These are phyloP conservation scores for Cystoderma amianthinum DNA, from an alignment of 768 basidiomycete species.

Conservation along the genomic window DNA sequence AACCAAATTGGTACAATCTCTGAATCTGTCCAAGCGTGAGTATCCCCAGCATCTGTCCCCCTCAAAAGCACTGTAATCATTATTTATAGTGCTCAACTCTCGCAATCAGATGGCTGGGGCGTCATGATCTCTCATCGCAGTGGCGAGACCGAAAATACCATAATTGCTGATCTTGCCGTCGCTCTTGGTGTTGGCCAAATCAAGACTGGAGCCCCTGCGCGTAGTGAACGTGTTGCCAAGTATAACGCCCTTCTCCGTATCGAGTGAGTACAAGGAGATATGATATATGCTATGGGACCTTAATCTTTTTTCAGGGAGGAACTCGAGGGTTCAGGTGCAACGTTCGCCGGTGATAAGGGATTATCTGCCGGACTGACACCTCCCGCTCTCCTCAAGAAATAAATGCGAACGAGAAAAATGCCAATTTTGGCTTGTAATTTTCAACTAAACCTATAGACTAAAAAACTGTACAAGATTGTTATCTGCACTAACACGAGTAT, in stretches of 20 bases:
- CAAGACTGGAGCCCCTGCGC: conserved; percentile 97
- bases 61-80: conserved; percentile 3
- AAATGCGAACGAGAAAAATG: conserved; percentile 14
- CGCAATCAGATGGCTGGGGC: conserved; percentile 96
- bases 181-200: conserved; percentile 91
- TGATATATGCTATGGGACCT: neutral
- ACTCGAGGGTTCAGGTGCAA: conserved; percentile 52
- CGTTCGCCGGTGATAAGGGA: conserved; percentile 74
- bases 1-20: conserved; percentile 99
- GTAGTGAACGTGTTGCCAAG: conserved; percentile 95
- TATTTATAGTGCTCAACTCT: conserved; percentile 85
- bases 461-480: too few species aligned
- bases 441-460: neutral
- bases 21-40: conserved; percentile 97
- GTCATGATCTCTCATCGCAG: conserved; percentile 99
- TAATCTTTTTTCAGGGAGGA: conserved; percentile 41
- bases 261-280: conserved; percentile 46
- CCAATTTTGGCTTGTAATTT: neutral
- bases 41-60: neutral
- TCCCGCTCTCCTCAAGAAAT: conserved; percentile 70
- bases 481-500: too few species aligned
- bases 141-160: conserved; percentile 96
- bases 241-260: conserved; percentile 89
- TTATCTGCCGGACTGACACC: conserved; percentile 70
- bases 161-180: conserved; percentile 93